Evolutionary conservation across 495 filamentous ascomycete genomes (phyloP), one percentile per base, ranked within the genome.

Genomic region (Hyaloscypha hepaticicola): DNA sequence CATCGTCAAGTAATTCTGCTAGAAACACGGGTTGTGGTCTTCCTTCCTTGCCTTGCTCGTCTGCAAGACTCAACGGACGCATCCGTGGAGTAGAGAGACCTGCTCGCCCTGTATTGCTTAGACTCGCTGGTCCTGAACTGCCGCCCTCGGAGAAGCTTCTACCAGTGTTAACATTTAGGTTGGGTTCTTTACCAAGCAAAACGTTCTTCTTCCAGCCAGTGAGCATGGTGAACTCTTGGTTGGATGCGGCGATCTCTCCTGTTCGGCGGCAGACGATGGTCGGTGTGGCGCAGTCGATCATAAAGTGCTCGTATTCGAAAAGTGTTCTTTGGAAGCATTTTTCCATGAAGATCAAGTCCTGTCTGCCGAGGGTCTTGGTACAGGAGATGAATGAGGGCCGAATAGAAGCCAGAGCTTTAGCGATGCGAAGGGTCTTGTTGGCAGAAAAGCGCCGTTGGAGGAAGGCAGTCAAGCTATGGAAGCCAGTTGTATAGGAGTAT

Each of bases 291-390:
- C 86, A 90, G 55, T 88, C 86, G 62, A 90, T 88, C 81, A 96
- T 90, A 70, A 93, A 93, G 62, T 95, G 91, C 66, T 98, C 91
- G 69, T 96, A 95, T 71, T 96, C 92, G 73, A 88, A 91, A 14
- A 99, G 81, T 1, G 90, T 93, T 45, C 95, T 90, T 73, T 99
- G 95, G 72, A 98, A 91, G 72, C 90, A 93, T 74, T 96, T 93
- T 75, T 99, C 95, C 91, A 95, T 96, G 77, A 97, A 97, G 25
- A 99, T 87, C 22, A 98, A 83, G 73, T 99, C 95, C 70, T 93
- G 86, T 28, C 85, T 80, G 61, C 91, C 92, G 38, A 98, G 78
- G 3, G 88, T 91, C 66, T 88, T 88, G 25, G 89, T 93, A 61
- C 89, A 95, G 4, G 91, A 86, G 67, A 98, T 93, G 76, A 99